Percentiles rank a stretch among this genome's conserved stretches.
phyloP scores from a whole-genome alignment of 192 early-diverging fungal genomes.

The Coemansia javaensis region DNA sequence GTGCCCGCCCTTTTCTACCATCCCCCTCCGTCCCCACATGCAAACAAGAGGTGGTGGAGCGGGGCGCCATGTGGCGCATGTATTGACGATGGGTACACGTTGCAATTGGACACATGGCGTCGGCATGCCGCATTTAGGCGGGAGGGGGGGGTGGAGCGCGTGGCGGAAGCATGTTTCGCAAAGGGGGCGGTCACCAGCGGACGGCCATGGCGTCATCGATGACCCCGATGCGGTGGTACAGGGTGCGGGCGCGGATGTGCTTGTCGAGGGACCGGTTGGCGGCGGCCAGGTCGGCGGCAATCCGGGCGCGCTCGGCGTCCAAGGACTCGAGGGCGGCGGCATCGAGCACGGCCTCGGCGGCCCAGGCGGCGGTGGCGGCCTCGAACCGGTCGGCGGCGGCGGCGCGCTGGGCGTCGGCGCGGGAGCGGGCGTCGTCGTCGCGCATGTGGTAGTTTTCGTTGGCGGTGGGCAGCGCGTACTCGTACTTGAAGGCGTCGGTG shows the following conservation, averaged over 20 bases:
- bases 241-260: constrained; percentile 48
- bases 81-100: no score
- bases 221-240: constrained; percentile 51
- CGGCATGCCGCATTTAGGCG: no score
- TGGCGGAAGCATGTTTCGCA: neutral
- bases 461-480: constrained; percentile 45
- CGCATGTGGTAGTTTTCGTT: constrained; percentile 53
- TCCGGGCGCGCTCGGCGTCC: constrained; percentile 25
- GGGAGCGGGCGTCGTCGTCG: constrained; percentile 35
- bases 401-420: constrained; percentile 23
- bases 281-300: constrained; percentile 44
- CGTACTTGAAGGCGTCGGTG: constrained; percentile 50
- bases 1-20: no score
- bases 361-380: constrained; percentile 49
- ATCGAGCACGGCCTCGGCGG: constrained; percentile 40
- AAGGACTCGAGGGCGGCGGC: constrained; percentile 8
- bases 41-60: no score
- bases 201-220: constrained; percentile 21
- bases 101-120: no score
- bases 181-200: constrained; percentile 3
- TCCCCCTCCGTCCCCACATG: no score
- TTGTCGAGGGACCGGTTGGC: constrained; percentile 50
- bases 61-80: no score
- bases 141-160: neutral
- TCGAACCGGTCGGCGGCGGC: constrained; percentile 47